Conservation (phyloP, 2,329 filamentous ascomycete genomes). For the Thielaviopsis ethacetica region DNA sequence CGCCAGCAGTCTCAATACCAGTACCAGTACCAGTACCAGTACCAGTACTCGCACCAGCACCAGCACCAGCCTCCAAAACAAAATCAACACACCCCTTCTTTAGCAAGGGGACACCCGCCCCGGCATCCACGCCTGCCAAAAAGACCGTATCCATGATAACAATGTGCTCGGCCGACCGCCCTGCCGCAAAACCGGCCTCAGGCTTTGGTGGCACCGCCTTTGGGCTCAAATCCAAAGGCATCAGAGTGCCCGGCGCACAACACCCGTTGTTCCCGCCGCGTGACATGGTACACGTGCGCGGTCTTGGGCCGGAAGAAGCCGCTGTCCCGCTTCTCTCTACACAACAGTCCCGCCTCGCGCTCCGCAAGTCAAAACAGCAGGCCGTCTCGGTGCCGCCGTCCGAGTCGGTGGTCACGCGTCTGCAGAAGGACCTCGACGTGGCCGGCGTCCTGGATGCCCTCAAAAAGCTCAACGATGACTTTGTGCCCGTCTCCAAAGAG, state of each 20-base stretch:
- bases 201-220: neutral
- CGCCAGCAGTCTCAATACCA: neutral
- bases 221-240: slow-evolving; percentile 22
- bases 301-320: slow-evolving; percentile 15
- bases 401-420: slow-evolving; percentile 27
- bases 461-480: slow-evolving; percentile 21
- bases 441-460: slow-evolving; percentile 17
- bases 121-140: slow-evolving; percentile 10
- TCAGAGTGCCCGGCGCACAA: slow-evolving; percentile 48
- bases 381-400: slow-evolving; percentile 22
- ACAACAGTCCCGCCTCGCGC: neutral
- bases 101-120: slow-evolving; percentile 14
- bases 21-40: neutral
- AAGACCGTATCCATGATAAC: slow-evolving; percentile 34
- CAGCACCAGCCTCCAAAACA: slow-evolving; percentile 17
- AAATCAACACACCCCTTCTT: slow-evolving; percentile 29
- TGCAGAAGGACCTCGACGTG: slow-evolving; percentile 17
- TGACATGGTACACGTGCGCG: slow-evolving; percentile 48
- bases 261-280: slow-evolving; percentile 57
- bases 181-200: neutral
- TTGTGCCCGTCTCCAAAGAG: slow-evolving; percentile 28
- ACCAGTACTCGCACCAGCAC: slow-evolving; percentile 15
- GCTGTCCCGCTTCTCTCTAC: neutral
- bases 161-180: slow-evolving; percentile 24
- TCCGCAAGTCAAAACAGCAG: slow-evolving; percentile 33